These are phyloP conservation scores for Pichia sp. DNA, from an alignment of 1,139 yeast species.

Conservation along the genomic window DNA sequence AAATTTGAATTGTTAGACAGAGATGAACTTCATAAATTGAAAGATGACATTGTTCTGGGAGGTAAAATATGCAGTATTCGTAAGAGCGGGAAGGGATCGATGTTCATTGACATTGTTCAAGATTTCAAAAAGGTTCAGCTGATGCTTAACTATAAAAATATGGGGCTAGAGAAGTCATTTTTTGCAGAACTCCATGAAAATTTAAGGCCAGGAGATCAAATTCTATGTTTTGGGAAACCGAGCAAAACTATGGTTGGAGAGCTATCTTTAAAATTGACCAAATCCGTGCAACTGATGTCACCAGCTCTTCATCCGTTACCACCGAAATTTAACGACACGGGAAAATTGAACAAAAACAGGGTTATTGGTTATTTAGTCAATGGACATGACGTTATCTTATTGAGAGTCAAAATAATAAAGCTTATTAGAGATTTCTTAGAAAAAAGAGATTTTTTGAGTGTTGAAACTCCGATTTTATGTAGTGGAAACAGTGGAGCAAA, in stretches of 20 bases:
- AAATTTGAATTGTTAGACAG: slow-evolving; percentile 20
- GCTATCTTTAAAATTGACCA: slow-evolving; percentile 56
- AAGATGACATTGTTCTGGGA: slow-evolving; percentile 9
- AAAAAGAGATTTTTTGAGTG: slow-evolving; percentile 59
- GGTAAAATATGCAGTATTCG: slow-evolving; percentile 56
- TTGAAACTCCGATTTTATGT: slow-evolving; percentile 79
- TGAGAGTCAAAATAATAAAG: slow-evolving; percentile 46
- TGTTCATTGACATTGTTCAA: slow-evolving; percentile 59
- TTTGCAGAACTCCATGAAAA: slow-evolving; percentile 39
- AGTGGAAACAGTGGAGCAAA: slow-evolving; percentile 77
- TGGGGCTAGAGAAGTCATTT: slow-evolving; percentile 33
- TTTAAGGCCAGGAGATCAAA: slow-evolving; percentile 64
- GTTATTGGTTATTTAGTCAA: slow-evolving; percentile 71
- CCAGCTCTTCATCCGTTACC: slow-evolving; percentile 74
- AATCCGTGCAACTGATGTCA: slow-evolving; percentile 43
- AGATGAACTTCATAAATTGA: slow-evolving; percentile 15
- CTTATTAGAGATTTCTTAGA: slow-evolving; percentile 52
- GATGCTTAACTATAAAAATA: slow-evolving; percentile 45
- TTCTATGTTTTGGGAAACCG: slow-evolving; percentile 59
- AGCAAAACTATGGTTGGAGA: slow-evolving; percentile 74
- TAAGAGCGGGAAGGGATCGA: slow-evolving; percentile 56
- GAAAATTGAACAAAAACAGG: slow-evolving; percentile 56
- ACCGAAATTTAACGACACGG: slow-evolving; percentile 43
- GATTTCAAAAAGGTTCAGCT: slow-evolving; percentile 50
- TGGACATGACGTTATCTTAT: slow-evolving; percentile 36